These are phyloP conservation scores for Sporisorium graminicola DNA, from an alignment of 1,284 basidiomycete species.

Conservation along the genomic window DNA sequence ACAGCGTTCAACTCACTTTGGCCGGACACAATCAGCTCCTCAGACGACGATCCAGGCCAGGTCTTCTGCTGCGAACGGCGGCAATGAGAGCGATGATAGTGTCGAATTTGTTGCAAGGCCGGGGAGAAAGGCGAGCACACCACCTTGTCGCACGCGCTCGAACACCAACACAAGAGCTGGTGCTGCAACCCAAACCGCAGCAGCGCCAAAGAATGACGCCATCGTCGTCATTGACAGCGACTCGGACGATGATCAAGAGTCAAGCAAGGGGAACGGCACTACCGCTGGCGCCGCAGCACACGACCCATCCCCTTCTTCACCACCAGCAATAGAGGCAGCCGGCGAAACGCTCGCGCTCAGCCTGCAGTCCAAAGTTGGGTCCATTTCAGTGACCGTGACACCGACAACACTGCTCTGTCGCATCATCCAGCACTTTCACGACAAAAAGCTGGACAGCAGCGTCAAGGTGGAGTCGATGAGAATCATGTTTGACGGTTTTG, in stretches of 20 bases:
- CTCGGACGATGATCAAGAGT: constrained; percentile 19
- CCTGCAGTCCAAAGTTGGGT: constrained; percentile 35
- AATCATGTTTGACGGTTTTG: constrained; percentile 43
- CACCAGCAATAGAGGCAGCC: neutral
- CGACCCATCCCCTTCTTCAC: constrained; percentile 1
- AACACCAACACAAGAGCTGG: too few species aligned
- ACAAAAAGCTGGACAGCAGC: constrained; percentile 7
- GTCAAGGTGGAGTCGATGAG: constrained; percentile 1
- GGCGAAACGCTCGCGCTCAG: constrained; percentile 37
- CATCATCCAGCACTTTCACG: constrained; percentile 50
- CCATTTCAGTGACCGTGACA: constrained; percentile 41
- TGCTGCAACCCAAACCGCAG: neutral
- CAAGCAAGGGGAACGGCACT: neutral
- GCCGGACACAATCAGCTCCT: constrained; percentile 18
- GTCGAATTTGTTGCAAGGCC: constrained; percentile 22
- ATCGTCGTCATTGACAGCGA: constrained; percentile 24
- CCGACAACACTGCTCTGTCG: constrained; percentile 40
- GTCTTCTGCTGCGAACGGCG: neutral
- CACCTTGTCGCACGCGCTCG: constrained; percentile 11
- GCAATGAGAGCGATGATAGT: constrained; percentile 31
- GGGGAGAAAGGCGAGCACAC: neutral
- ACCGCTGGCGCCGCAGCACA: too few species aligned
- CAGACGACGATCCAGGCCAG: constrained; percentile 2
- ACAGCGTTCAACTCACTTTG: constrained; percentile 5
- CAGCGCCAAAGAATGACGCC: neutral